Evolutionary conservation across 148 eudicot genomes (phyloP), one percentile per base, ranked within the genome.

Genomic region (Fagopyrum homotropicum): DNA sequence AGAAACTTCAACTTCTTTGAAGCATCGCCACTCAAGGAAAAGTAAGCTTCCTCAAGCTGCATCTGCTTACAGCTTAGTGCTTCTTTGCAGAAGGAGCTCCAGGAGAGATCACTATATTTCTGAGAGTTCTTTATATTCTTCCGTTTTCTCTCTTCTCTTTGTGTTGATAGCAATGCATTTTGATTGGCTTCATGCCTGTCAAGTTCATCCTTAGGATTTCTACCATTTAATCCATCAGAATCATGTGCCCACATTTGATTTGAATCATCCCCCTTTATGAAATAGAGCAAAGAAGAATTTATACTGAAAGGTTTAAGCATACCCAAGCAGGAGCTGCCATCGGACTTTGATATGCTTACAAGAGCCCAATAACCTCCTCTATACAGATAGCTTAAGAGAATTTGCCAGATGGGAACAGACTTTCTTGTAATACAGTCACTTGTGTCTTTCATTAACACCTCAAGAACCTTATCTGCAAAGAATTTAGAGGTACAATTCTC

Each of bases 1-100:
- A 94, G 73, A 83, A 94, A 92, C 83, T 89, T 91, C 74, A 92
- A 81, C 89, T 86, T 94, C 86, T 91, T 94, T 63, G 93, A 88
- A 44, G 75, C 75, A 56, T 77, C 83, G 60, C 72, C 75, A 30
- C 83, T 72, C 78, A 79, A 73, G 64, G 82, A 73, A 61, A 84
- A 81, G 79, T 85, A 94, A 73, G 91, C 86, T 75, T 84, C 96
- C 52, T 87, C 88, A 81, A 94, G 85, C 51, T 89, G 91, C 83
- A 94, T 76, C 73, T 80, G 60, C 48, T 84, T 76, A 64, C 75
- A 75, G 73, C 76, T 86, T 79, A 77, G 81, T 35, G 93, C 92
- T 77, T 89, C 91, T 73, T 89, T 83, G 79, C 79, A 81, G 81
- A 90, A 94, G 29, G 88, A 81, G 80, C 84, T 82, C 98, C 96